Evolutionary conservation across 176 grass and related monocot genomes (phyloP), one percentile per base, ranked within the genome.

Genomic region (Musa acuminata): DNA sequence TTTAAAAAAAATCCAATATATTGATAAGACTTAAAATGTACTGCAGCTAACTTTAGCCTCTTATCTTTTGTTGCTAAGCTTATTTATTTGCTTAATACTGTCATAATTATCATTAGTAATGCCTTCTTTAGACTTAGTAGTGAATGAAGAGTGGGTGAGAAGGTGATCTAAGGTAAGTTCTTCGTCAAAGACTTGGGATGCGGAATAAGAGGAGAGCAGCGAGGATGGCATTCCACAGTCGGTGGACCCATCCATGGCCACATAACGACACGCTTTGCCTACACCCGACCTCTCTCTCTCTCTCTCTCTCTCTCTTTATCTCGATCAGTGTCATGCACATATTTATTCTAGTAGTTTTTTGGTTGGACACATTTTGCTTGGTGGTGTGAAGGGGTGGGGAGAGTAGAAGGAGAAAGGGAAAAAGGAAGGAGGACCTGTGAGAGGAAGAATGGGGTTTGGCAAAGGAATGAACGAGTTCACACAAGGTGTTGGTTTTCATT

Each of bases 191-290:
- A 43, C 35, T 43, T 43, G 35, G 22, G 21, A 64, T 64, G 21
- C 21, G 10, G 43, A 20, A 50, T 50, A 49, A 17, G 69, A 17
- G 20, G 35, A n/a, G 69, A 71, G 11, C 35, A 27, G 35, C 2
- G 70, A 52, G 12, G 12, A 50, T 13, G 66, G 17, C n/a, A 53
- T 7, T 21, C 52, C 16, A 16, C 35, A 58, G 72, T 55, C 72
- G 13, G 52, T 21, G 52, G 72, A 19, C 52, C 53, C 72, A 74
- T 57, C 53, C 27, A 10, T 57, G 8, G 51, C 52, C 72, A 27
- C 72, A 57, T 57, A 55, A 74, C 51, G 72, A 74, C 72, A 74
- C 52, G 16, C 48, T 51, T 55, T 57, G 52, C 52, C 71, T 55
- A 7, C 72, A 19, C 57, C 20, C 57, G 14, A 14, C 20, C 57